These are phyloP conservation scores for Leavenworthia alabamica DNA, from an alignment of 345 rosid species.

Conservation along the genomic window DNA sequence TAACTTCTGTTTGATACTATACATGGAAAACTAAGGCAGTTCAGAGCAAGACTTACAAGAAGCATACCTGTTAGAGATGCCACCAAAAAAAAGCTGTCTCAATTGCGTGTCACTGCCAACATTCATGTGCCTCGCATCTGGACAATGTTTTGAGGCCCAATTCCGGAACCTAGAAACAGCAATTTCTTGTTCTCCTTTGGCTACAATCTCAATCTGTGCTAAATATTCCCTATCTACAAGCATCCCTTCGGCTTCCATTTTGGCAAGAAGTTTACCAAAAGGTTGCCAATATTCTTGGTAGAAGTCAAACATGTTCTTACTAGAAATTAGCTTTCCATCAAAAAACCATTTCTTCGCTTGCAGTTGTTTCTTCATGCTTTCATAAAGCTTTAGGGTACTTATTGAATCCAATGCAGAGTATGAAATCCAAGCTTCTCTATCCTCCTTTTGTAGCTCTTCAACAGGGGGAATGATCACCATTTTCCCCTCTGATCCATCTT, in stretches of 20 bases:
- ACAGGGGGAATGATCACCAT: constrained; percentile 56
- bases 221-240: constrained; percentile 79
- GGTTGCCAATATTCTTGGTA: constrained; percentile 76
- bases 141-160: constrained; percentile 85
- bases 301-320: constrained; percentile 67
- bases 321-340: constrained; percentile 41
- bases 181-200: constrained; percentile 70
- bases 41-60: constrained; percentile 3
- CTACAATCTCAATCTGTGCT: constrained; percentile 75
- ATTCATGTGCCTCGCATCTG: constrained; percentile 82
- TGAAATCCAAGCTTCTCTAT: constrained; percentile 69
- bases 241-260: constrained; percentile 91
- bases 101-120: constrained; percentile 92
- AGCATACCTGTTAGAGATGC: constrained; percentile 57
- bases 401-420: constrained; percentile 94
- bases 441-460: constrained; percentile 79
- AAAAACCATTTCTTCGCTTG: constrained; percentile 50
- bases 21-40: not conserved
- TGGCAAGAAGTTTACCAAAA: constrained; percentile 80
- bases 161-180: constrained; percentile 66
- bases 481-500: constrained; percentile 95
- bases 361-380: constrained; percentile 64
- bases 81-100: constrained; percentile 82
- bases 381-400: constrained; percentile 78
- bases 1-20: not conserved